Conservation (phyloP, 2,329 filamentous ascomycete genomes). For the Venturia nashicola region DNA sequence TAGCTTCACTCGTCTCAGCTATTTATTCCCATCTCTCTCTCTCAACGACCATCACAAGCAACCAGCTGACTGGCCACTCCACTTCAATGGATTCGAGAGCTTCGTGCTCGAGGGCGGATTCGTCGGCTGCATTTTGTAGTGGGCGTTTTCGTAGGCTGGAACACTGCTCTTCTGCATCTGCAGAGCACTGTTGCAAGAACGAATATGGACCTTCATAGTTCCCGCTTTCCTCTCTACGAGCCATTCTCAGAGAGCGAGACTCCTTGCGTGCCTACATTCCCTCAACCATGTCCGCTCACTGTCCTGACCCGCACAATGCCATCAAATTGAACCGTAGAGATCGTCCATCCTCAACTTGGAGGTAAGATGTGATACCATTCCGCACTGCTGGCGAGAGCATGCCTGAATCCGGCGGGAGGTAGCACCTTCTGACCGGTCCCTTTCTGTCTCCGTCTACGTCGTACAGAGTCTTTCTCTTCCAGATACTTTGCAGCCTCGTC, state of each 20-base stretch:
- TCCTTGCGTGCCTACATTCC: constrained; percentile 39
- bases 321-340: neutral
- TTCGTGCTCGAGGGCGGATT: constrained; percentile 10
- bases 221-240: constrained; percentile 35
- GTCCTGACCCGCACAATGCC: constrained; percentile 10
- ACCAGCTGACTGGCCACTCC: constrained; percentile 7
- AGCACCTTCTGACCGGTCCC: neutral
- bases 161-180: constrained; percentile 21
- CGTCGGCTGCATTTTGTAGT: constrained; percentile 32
- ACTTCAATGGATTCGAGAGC: constrained; percentile 6
- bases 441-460: neutral
- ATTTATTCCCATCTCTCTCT: neutral
- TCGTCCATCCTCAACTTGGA: neutral
- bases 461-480: constrained; percentile 11
- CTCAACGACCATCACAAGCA: neutral
- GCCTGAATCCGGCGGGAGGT: neutral
- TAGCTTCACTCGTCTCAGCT: neutral
- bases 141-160: constrained; percentile 28
- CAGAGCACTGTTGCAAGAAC: constrained; percentile 34
- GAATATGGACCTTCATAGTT: constrained; percentile 42
- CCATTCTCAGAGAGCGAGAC: constrained; percentile 36
- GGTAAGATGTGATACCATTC: neutral
- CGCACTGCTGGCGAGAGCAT: neutral
- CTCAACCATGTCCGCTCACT: constrained; percentile 15
- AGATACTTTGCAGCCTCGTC: neutral